Conservation (phyloP, 192 early-diverging fungal genomes). For the Coemansia sp. region DNA sequence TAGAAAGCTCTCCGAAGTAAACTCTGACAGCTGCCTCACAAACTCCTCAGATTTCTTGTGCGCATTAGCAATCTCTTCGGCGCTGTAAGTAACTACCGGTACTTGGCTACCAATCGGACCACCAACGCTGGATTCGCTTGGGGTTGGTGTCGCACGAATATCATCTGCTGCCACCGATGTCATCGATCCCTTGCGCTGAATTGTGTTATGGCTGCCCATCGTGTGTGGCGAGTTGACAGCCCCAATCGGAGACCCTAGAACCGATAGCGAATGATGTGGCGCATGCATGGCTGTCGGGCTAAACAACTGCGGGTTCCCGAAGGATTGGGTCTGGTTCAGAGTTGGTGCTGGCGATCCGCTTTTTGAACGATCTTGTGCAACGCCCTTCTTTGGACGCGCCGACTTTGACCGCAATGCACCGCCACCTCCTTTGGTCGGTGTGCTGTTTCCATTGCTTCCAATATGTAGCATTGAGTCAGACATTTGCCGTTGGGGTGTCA, state of each 20-base stretch:
- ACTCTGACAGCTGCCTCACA: constrained; percentile 33
- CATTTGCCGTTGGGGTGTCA: constrained; percentile 35
- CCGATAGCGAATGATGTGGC: constrained; percentile 6
- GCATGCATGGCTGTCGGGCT: constrained; percentile 34
- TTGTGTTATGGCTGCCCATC: constrained; percentile 7
- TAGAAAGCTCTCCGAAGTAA: constrained; percentile 40
- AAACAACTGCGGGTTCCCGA: constrained; percentile 19
- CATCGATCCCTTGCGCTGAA: constrained; percentile 38
- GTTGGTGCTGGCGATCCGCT: constrained; percentile 49
- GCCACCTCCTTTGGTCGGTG: constrained; percentile 2
- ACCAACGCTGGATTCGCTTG: constrained; percentile 32
- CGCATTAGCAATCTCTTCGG: constrained; percentile 48
- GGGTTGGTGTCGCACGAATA: constrained; percentile 36
- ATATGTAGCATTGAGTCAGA: constrained; percentile 13
- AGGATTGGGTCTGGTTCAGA: constrained; percentile 2
- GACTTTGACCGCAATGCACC: not conserved
- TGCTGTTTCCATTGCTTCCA: constrained; percentile 1
- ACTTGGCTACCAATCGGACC: constrained; percentile 5
- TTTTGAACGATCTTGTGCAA: constrained; percentile 26
- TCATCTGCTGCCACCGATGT: constrained; percentile 40
- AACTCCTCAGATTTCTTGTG: constrained; percentile 44
- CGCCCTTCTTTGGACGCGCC: constrained; percentile 25
- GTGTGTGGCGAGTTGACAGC: constrained; percentile 20
- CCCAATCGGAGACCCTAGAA: constrained; percentile 28
- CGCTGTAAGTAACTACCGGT: constrained; percentile 15